Evolutionary conservation across 2,329 filamentous ascomycete species (phyloP).

Genomic region (Rosellinia necatrix): DNA sequence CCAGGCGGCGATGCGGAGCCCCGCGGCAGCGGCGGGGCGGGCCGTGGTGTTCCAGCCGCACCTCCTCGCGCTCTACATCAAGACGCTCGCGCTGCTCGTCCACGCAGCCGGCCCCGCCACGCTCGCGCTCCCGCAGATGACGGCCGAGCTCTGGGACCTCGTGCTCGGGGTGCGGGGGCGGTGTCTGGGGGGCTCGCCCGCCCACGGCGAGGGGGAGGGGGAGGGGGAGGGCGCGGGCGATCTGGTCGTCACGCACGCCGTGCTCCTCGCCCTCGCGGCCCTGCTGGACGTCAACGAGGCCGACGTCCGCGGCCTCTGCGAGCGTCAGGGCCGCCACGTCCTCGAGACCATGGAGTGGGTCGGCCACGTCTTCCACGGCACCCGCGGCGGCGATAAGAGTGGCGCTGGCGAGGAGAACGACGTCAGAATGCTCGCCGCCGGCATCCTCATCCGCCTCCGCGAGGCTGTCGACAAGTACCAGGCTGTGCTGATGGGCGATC

Average conservation of each 20-base stretch:
- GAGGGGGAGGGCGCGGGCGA: conserved; percentile 47
- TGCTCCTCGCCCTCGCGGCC: conserved; percentile 79
- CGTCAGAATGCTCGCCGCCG: conserved; percentile 78
- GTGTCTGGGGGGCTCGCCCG: too few relatives aligned
- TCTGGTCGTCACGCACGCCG: conserved; percentile 69
- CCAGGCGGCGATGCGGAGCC: conserved; percentile 61
- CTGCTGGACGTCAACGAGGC: conserved; percentile 80
- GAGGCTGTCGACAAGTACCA: conserved; percentile 86
- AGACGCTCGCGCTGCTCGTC: conserved; percentile 82
- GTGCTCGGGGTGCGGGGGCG: conserved; percentile 69
- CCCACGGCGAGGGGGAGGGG: too few relatives aligned
- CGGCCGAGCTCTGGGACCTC: conserved; percentile 82
- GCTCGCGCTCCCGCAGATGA: conserved; percentile 76
- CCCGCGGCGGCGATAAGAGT: conserved; percentile 50
- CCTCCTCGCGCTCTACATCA: conserved; percentile 78
- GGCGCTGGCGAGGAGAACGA: conserved; percentile 73
- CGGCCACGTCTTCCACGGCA: conserved; percentile 70
- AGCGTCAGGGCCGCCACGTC: conserved; percentile 74
- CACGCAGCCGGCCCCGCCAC: conserved; percentile 83
- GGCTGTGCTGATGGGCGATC: conserved; percentile 73
- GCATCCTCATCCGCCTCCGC: conserved; percentile 74
- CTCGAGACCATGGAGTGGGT: conserved; percentile 91
- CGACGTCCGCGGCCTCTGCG: conserved; percentile 72
- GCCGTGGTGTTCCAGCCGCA: conserved; percentile 76
- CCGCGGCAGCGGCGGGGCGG: conserved; percentile 44